These are phyloP conservation scores for Blastobotrys mokoenaii DNA, from an alignment of 805 yeast genomes.

Conservation along the genomic window DNA sequence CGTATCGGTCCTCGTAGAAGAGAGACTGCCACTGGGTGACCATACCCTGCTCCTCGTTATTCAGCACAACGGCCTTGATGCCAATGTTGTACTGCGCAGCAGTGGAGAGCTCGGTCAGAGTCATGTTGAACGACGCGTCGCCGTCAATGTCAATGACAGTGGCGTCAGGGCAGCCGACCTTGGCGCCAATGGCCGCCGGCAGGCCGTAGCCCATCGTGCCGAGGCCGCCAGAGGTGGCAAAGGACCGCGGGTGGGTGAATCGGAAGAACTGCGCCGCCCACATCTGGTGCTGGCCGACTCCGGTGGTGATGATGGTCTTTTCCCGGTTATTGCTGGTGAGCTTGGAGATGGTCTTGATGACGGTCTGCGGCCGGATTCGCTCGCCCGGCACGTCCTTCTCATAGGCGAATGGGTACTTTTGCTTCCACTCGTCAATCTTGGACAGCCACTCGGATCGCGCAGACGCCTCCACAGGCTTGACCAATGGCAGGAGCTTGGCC, in stretches of 20 bases:
- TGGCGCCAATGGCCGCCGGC: constrained; percentile 98
- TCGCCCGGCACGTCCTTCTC: constrained; percentile 48
- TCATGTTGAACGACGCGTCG: constrained; percentile 99
- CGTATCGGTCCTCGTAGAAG: constrained; percentile 91
- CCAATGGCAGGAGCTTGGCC: constrained; percentile 60
- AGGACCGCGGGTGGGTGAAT: constrained; percentile 86
- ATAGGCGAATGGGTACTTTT: constrained; percentile 77
- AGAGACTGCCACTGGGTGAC: constrained; percentile 99
- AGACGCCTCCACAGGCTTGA: constrained; percentile 42
- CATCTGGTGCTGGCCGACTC: constrained; percentile 99
- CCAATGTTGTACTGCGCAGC: constrained; percentile 94
- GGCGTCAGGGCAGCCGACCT: constrained; percentile 91
- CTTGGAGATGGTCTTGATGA: constrained; percentile 66
- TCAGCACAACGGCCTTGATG: constrained; percentile 78
- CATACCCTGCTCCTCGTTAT: constrained; percentile 99
- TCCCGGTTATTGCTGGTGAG: constrained; percentile 55
- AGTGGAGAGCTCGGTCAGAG: constrained; percentile 82
- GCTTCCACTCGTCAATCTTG: constrained; percentile 72
- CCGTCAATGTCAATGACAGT: constrained; percentile 96
- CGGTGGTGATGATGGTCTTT: constrained; percentile 87
- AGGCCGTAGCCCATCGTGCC: constrained; percentile 99
- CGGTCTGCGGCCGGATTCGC: constrained; percentile 84
- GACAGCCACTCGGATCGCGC: constrained; percentile 75
- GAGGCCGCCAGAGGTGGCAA: constrained; percentile 97
- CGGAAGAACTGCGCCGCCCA: constrained; percentile 99